phyloP scores from a whole-genome alignment of 78 protist genomes.

The Guillardia theta region DNA sequence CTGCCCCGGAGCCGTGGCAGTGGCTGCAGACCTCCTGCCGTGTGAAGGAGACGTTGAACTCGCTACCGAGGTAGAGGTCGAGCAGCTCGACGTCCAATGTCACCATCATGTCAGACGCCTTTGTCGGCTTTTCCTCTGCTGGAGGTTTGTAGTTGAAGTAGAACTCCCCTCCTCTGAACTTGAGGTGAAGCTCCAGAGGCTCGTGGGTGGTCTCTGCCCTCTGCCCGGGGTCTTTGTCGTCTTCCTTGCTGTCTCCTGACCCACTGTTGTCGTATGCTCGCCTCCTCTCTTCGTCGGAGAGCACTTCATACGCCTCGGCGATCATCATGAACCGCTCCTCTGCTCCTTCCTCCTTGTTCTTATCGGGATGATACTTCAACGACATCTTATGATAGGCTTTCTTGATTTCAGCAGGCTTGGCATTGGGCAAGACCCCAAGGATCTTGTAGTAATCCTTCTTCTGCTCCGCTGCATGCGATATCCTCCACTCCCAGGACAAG shows the following conservation, averaged over 20 bases:
- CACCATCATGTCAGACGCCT: background rate
- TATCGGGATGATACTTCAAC: slow-evolving; percentile 20
- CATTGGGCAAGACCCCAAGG: background rate
- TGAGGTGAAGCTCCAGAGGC: background rate
- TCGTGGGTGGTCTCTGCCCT: background rate
- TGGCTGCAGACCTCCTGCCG: background rate
- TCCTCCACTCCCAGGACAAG: no score
- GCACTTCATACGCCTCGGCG: background rate
- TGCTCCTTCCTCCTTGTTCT: slow-evolving; percentile 6
- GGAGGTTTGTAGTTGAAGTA: background rate
- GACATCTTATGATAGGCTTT: background rate
- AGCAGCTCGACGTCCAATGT: background rate
- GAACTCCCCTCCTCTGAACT: background rate
- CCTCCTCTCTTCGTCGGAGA: background rate
- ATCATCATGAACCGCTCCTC: background rate
- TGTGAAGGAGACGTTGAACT: slow-evolving; percentile 12
- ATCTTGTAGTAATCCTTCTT: background rate
- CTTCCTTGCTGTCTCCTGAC: background rate
- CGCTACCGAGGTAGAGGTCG: background rate
- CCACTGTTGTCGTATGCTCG: background rate
- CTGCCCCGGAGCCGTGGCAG: slow-evolving; percentile 24
- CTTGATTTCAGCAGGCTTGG: background rate
- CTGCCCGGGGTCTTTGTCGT: background rate
- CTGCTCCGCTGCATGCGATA: background rate
- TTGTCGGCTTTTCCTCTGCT: background rate